Conservation (phyloP, 31 red algal genomes). For the Asparagopsis taxiformis region DNA sequence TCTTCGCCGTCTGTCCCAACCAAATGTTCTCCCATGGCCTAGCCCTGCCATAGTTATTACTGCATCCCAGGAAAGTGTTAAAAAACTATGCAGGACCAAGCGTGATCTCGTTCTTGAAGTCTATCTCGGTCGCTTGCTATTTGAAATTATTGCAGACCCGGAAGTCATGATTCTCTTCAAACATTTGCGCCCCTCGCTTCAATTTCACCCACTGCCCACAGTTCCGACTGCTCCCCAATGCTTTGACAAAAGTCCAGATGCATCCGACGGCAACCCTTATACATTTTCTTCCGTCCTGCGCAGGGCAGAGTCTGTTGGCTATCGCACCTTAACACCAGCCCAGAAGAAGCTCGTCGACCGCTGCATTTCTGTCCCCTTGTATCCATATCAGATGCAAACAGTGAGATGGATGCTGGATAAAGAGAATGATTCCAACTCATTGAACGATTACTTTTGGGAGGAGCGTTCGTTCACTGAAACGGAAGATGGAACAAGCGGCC, state of each 20-base stretch:
- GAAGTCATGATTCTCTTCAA: slow-evolving; percentile 58
- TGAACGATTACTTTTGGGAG: slow-evolving; percentile 79
- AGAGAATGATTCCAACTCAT: slow-evolving; percentile 39
- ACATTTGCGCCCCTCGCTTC: slow-evolving; percentile 14
- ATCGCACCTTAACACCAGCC: slow-evolving; percentile 9
- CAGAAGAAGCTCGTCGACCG: slow-evolving; percentile 30
- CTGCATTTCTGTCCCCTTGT: slow-evolving; percentile 32
- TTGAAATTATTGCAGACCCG: slow-evolving; percentile 63
- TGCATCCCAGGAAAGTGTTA: neutral
- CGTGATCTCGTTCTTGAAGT: slow-evolving; percentile 32
- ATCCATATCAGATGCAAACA: slow-evolving; percentile 62
- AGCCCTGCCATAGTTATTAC: slow-evolving; percentile 20
- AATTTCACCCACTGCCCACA: slow-evolving; percentile 25
- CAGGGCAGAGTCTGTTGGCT: slow-evolving; percentile 60
- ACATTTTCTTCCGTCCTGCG: slow-evolving; percentile 38
- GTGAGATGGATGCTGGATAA: slow-evolving; percentile 78
- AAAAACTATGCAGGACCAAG: slow-evolving; percentile 2
- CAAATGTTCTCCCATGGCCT: neutral
- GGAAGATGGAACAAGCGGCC: slow-evolving; percentile 1
- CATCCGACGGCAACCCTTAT: slow-evolving; percentile 4
- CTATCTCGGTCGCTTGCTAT: slow-evolving; percentile 60
- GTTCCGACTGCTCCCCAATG: slow-evolving; percentile 4
- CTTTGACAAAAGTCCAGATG: slow-evolving; percentile 31
- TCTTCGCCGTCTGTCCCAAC: neutral
- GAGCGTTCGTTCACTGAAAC: slow-evolving; percentile 47